A percentile compares a stretch with the other conserved stretches of the same genome.
Evolutionary conservation across 2,329 filamentous ascomycete species (phyloP).

Genomic region (Elsinoe perseae): DNA sequence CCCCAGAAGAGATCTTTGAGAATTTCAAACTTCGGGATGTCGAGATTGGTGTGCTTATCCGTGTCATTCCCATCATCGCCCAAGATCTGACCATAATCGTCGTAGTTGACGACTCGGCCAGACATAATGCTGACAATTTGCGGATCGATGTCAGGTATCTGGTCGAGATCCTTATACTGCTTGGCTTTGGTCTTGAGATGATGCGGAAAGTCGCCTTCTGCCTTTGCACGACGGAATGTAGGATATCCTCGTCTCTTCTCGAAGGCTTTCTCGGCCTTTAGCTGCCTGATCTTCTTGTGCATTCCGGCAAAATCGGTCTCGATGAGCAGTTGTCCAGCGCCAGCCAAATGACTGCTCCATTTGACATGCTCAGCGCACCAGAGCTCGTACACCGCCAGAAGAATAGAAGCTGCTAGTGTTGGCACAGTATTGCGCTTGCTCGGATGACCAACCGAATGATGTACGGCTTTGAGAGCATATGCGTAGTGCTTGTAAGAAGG

Average conservation of each 20-base stretch:
- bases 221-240: neutral
- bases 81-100: conserved; percentile 48
- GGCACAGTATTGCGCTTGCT: conserved; percentile 64
- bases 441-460: conserved; percentile 63
- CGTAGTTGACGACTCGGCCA: conserved; percentile 51
- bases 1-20: conserved; percentile 89
- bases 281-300: conserved; percentile 60
- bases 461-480: conserved; percentile 69
- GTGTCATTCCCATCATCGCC: conserved; percentile 24
- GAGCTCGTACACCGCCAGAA: conserved; percentile 88
- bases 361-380: conserved; percentile 91
- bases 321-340: conserved; percentile 70
- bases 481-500: conserved; percentile 90
- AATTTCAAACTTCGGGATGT: conserved; percentile 73
- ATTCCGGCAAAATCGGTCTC: conserved; percentile 73
- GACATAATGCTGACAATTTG: conserved; percentile 51
- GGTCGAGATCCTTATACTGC: conserved; percentile 23
- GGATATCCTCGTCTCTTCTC: conserved; percentile 8
- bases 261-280: conserved; percentile 47
- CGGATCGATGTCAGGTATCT: conserved; percentile 45
- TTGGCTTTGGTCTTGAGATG: conserved; percentile 1
- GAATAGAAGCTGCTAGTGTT: conserved; percentile 77
- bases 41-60: conserved; percentile 35
- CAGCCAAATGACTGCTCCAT: conserved; percentile 88
- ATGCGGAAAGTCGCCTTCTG: neutral